Evolutionary conservation across 768 basidiomycete genomes (phyloP).

Genomic region (Pilatotrama ljubarskyi): DNA sequence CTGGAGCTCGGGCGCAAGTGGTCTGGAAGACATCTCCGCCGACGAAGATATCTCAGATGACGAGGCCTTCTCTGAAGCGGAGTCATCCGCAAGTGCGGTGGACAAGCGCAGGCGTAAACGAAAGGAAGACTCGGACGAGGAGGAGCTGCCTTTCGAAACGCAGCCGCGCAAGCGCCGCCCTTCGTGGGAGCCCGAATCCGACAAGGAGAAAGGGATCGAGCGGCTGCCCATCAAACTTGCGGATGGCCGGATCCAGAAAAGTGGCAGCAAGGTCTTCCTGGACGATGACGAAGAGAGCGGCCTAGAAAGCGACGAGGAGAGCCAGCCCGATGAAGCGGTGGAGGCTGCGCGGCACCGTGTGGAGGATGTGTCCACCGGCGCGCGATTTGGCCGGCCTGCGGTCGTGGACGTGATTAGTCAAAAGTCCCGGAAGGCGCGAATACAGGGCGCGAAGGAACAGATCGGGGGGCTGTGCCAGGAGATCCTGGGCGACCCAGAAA

Average conservation of each 20-base stretch:
- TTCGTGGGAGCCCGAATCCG: conserved; percentile 49
- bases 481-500: conserved; percentile 92
- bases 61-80: conserved; percentile 11
- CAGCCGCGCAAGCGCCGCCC: conserved; percentile 52
- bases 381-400: conserved; percentile 84
- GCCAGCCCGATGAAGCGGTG: conserved; percentile 34
- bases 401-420: conserved; percentile 70
- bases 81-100: conserved; percentile 1
- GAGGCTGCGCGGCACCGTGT: conserved; percentile 34
- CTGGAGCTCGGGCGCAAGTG: conserved; percentile 49
- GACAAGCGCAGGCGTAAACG: conserved; percentile 20
- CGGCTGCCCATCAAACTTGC: conserved; percentile 86
- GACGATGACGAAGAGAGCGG: conserved; percentile 30
- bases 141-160: conserved; percentile 76
- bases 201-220: conserved; percentile 51
- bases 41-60: conserved; percentile 29
- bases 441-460: conserved; percentile 88
- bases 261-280: conserved; percentile 39
- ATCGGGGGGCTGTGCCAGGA: conserved; percentile 93
- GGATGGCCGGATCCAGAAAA: conserved; percentile 72
- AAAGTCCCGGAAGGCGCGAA: conserved; percentile 60
- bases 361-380: conserved; percentile 80
- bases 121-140: conserved; percentile 44
- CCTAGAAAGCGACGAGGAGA: conserved; percentile 30
- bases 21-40: conserved; percentile 32